Percentiles rank a stretch among this genome's conserved stretches.
These are phyloP conservation scores for Metschnikowia borealis DNA, from an alignment of 805 yeast species.

Conservation along the genomic window DNA sequence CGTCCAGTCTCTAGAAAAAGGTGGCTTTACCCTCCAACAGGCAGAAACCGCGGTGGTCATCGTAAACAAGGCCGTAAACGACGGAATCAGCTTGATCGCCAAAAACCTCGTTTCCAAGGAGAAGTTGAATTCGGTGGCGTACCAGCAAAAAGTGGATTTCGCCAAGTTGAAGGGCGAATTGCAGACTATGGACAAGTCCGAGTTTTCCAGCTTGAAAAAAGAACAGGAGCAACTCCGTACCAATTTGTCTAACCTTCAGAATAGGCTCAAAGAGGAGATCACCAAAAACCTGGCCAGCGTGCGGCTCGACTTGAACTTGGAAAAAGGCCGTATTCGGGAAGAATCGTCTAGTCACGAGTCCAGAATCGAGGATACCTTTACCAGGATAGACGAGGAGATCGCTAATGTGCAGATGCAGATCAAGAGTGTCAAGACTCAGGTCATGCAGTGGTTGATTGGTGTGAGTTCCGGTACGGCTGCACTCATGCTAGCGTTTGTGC, in stretches of 20 bases:
- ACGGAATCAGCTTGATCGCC: conserved; percentile 72
- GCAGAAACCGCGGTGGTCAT: conserved; percentile 75
- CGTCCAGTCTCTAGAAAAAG: conserved; percentile 61
- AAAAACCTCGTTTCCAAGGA: conserved; percentile 82
- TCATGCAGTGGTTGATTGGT: conserved; percentile 97
- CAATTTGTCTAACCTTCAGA: conserved; percentile 82
- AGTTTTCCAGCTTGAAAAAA: conserved; percentile 72
- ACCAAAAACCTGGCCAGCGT: conserved; percentile 88
- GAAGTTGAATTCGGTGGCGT: conserved; percentile 75
- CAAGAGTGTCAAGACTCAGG: conserved; percentile 92
- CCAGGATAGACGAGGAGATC: conserved; percentile 92
- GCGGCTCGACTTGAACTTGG: conserved; percentile 83
- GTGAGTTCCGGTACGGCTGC: conserved; percentile 98
- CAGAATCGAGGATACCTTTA: conserved; percentile 90
- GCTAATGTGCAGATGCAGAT: conserved; percentile 94
- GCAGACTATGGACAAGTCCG: conserved; percentile 81
- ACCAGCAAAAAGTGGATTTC: conserved; percentile 95
- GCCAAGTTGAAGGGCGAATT: conserved; percentile 91
- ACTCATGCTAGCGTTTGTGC: conserved; percentile 82
- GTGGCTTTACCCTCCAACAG: conserved; percentile 67
- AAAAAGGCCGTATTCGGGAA: conserved; percentile 92
- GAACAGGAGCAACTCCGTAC: conserved; percentile 83
- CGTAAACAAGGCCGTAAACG: conserved; percentile 70
- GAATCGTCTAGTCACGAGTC: conserved; percentile 90
- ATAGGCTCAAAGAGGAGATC: conserved; percentile 83